Evolutionary conservation across 352 stramenopile species (phyloP), one percentile per base, ranked within the genome.

Genomic region (Phytophthora tentaculata): DNA sequence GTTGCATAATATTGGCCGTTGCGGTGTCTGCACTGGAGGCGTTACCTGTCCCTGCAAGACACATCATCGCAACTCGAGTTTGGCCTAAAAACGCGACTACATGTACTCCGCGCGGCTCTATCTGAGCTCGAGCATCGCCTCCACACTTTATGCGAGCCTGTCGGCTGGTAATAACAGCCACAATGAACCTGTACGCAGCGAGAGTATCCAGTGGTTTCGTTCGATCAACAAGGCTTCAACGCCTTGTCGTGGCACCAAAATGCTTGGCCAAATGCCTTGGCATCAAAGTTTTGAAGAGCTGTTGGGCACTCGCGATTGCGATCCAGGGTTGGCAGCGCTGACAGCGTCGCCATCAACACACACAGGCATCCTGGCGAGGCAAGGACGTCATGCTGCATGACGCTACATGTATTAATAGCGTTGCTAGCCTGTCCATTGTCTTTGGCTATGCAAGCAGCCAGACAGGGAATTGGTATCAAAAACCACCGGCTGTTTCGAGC

Each of bases 121-220:
- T 9, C 16, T 59, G 59, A 26, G 50, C 60, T 61, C 60, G 29
- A 67, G 55, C 59, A 60, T 17, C 24, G 35, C 19, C 16, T 23
- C 35, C 48, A 47, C n/a, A 22, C 28, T 35, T 56, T 22, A 26
- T 37, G 19, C 24, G 17, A 44, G 41, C 26, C 14, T 43, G 35
- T 17, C 35, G 14, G 35, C 60, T 39, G 32, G 32, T 39, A 39
- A 39, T 39, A 39, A 32, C 28, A 5, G 9, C 32, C 10, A 54
- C 68, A 51, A 59, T 65, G 37, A 67, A 48, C 57, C 49, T 57
- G 51, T 63, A 19, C 19, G 32, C 52, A 37, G 26, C 23, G n/a
- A 61, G 57, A 75, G 59, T 63, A 76, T 72, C 56, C 63, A 76
- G 68, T 69, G 26, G 56, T 63, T 71, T 65, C 48, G 66, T 56